These are phyloP conservation scores for Aspergillus sp. DNA, from an alignment of 2,329 filamentous ascomycete species.

Conservation along the genomic window DNA sequence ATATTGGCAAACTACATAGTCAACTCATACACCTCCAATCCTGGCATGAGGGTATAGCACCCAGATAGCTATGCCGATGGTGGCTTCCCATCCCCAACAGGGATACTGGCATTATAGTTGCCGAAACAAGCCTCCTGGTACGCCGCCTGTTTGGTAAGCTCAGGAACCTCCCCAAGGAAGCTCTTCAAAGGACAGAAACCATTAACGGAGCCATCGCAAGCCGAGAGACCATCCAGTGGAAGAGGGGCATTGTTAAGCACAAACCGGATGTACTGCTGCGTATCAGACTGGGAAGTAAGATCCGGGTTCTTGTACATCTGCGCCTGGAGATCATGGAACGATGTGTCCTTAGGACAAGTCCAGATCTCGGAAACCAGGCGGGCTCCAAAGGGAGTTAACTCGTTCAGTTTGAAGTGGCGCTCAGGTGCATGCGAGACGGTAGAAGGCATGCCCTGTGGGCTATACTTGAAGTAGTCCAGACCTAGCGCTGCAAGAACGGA, in stretches of 20 bases:
- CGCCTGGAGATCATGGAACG: slow-evolving; percentile 37
- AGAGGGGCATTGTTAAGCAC: slow-evolving; percentile 31
- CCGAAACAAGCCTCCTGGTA: slow-evolving; percentile 34
- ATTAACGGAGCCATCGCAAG: slow-evolving; percentile 25
- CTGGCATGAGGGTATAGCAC: too few relatives aligned
- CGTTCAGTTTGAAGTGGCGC: slow-evolving; percentile 50
- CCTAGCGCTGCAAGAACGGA: slow-evolving; percentile 53
- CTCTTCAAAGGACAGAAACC: slow-evolving; percentile 31
- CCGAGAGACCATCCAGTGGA: slow-evolving; percentile 27
- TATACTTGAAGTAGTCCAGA: slow-evolving; percentile 52
- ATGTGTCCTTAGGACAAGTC: slow-evolving; percentile 42
- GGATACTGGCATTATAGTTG: slow-evolving; percentile 22
- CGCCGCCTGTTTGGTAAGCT: slow-evolving; percentile 25
- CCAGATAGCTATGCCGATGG: not conserved
- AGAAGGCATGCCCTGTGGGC: slow-evolving; percentile 25
- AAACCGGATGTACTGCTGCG: slow-evolving; percentile 30
- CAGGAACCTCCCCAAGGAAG: slow-evolving; percentile 25
- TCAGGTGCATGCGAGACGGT: slow-evolving; percentile 41
- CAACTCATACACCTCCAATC: too few relatives aligned
- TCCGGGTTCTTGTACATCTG: slow-evolving; percentile 34
- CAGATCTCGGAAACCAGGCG: slow-evolving; percentile 58
- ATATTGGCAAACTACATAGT: too few relatives aligned
- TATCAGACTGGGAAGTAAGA: slow-evolving; percentile 12
- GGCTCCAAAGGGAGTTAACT: slow-evolving; percentile 56
- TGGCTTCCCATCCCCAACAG: slow-evolving; percentile 25